Base-by-base conservation (phyloP, 1,284 basidiomycete genomes). In the Phellopilus nigrolimitatus region DNA sequence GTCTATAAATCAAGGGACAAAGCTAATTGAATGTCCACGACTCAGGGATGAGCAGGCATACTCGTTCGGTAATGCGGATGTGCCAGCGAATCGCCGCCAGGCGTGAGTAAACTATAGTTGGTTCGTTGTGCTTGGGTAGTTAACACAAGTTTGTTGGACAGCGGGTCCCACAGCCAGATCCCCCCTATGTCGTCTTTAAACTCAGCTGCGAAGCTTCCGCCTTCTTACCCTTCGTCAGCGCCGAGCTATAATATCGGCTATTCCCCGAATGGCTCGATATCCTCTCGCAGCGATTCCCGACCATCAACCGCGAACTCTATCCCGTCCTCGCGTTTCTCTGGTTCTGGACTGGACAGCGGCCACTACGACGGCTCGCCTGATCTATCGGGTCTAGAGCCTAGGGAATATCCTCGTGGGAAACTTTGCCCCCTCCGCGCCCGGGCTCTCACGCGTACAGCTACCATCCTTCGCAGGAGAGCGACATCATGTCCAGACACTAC, bases 281-380 rank as follows among this genome's bases (percentile, higher is more conserved):
- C 49, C 2, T 56, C 54, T 4, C 49, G 49, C 15, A 45, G 43
- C 34, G 53, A 82, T 49, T 72, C 72, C 34, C 67, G 79, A 22
- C 80, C 81, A 10, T 84, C 80, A 1, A 84, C 83, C 13, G 79
- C 80, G 8, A 49, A 45, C 45, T 51, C 54, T 40, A 53, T 57
- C 33, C 56, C 59, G 42, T 53, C 62, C 30, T 50, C 44, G 44
- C 59, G 22, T 42, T 54, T 31, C 25, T 55, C 8, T 33, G 51
- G 13, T 59, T 61, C 25, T 64, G 63, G 62, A 59, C 66, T 76
- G 63, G 68, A 67, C 72, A 76, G 49, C 79, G 78, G 79, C 66
- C 64, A 53, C 57, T 65, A 30, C 37, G 30, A 22, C 22, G 33
- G 10, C n/a, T 15, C 63, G 60, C 24, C 64, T 70, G 56, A 25